These are phyloP conservation scores for Phalaenopsis hybrid DNA, from an alignment of 116 monocot genomes.

Conservation along the genomic window DNA sequence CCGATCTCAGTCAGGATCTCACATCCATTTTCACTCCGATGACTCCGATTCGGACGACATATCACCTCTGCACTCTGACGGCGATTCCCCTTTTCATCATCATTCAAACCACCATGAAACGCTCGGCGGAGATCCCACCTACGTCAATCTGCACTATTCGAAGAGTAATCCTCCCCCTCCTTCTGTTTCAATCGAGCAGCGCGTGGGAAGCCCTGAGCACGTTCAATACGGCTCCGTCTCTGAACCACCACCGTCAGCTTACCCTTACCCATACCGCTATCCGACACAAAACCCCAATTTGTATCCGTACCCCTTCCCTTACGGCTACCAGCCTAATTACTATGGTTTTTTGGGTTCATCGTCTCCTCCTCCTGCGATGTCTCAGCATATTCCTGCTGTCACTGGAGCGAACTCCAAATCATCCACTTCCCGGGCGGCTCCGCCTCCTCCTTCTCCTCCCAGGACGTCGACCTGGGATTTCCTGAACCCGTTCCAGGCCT, in stretches of 20 bases:
- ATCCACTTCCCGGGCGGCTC: conserved; percentile 31
- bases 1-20: conserved; percentile 32
- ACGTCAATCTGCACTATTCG: conserved; percentile 37
- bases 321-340: conserved; percentile 1
- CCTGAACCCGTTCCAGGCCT: conserved; percentile 68
- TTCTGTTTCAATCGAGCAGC: conserved; percentile 55
- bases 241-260: conserved; percentile 17
- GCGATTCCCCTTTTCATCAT: neutral
- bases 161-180: conserved; percentile 36
- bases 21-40: conserved; percentile 38
- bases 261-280: conserved; percentile 14
- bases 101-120: neutral
- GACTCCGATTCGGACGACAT: conserved; percentile 7
- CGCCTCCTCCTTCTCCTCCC: conserved; percentile 76
- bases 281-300: conserved; percentile 22
- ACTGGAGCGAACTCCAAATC: conserved; percentile 4
- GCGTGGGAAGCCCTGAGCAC: conserved; percentile 20
- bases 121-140: neutral
- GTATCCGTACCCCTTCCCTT: conserved; percentile 14
- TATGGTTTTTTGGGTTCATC: conserved; percentile 31
- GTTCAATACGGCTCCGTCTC: conserved; percentile 9
- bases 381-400: conserved; percentile 5
- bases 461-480: conserved; percentile 78
- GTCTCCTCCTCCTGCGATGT: conserved; percentile 12
- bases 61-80: conserved; percentile 11